Base-by-base conservation (phyloP, 345 rosid genomes). In the Crucihimalaya himalaica region DNA sequence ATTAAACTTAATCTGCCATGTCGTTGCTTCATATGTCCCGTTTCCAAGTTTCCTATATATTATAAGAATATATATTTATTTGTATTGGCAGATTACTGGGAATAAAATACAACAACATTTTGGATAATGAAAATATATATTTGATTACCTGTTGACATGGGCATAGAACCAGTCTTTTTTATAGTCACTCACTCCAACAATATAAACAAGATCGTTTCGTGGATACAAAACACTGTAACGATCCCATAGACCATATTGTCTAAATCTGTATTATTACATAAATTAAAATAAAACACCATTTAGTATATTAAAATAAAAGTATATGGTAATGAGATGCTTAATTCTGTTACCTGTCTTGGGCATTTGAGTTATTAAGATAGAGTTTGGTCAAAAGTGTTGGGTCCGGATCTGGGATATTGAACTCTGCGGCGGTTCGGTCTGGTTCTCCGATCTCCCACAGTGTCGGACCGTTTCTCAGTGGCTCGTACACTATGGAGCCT, bases 361-460 rank as follows among this genome's bases (percentile, higher is more conserved):
- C 25, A 43, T 52, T 42, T 51, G 70, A 2, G 78, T 39, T 11
- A 32, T 70, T 40, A 20, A 27, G 46, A 81, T 66, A 72, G n/a
- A 92, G 55, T 15, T 62, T 67, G 71, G 89, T 95, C 19, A 42
- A 19, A 48, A 87, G 84, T 4, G 72, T 70, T 4, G 92, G 96
- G 29, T 84, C 65, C 4, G 97, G 80, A 25, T 85, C 81, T 1
- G 98, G 97, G 53, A 91, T 79, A 42, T 58, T 84, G 74, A 87
- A 94, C 54, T 91, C 97, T 6, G 83, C 83, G 4, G 97, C 97
- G 1, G 78, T 81, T 15, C 97, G 87, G 45, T 92, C 90, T 1
- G 97, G 91, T 66, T 74, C 19, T n/a, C 96, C 97, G 2, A 95
- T 95, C 84, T 92, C 96, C 97, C 97, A 92, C 9, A 89, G 21